Evolutionary conservation across 73 alveolate genomes (phyloP).

Genomic region (Uronychia setigera): DNA sequence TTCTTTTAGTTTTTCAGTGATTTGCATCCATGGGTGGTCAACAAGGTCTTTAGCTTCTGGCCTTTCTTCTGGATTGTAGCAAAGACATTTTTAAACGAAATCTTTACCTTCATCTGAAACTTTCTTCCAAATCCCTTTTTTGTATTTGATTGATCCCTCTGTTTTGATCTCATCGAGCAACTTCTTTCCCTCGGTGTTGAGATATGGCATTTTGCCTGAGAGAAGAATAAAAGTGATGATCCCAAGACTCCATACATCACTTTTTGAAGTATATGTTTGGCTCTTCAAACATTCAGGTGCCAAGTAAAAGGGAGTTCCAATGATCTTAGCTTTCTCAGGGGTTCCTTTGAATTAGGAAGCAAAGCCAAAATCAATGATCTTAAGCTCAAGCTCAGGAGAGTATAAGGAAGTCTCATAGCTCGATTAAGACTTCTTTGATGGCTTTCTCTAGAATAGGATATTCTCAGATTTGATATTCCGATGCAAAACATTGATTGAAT

Average conservation of each 20-base stretch:
- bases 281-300: slow-evolving; percentile 81
- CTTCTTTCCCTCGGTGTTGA: slow-evolving; percentile 39
- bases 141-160: neutral
- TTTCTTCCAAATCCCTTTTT: neutral
- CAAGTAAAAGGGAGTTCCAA: slow-evolving; percentile 88
- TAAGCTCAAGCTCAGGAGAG: no score
- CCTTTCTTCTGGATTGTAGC: neutral
- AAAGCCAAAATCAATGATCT: neutral
- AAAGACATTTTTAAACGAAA: neutral
- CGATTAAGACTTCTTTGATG: no score
- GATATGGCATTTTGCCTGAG: slow-evolving; percentile 69
- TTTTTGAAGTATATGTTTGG: slow-evolving; percentile 52
- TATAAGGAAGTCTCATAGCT: no score
- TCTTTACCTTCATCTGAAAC: neutral
- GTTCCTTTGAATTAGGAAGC: neutral
- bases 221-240: slow-evolving; percentile 69
- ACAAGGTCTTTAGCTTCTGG: neutral
- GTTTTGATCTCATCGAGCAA: neutral
- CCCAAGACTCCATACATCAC: slow-evolving; percentile 84
- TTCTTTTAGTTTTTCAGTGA: neutral
- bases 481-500: neutral
- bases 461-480: neutral
- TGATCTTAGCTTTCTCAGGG: slow-evolving; percentile 5
- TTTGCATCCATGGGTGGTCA: neutral
- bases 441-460: neutral